A percentile compares a stretch with the other conserved stretches of the same genome.
Evolutionary conservation across 805 yeast genomes (phyloP).

Genomic region (Isabelozyma pseudorhagii): DNA sequence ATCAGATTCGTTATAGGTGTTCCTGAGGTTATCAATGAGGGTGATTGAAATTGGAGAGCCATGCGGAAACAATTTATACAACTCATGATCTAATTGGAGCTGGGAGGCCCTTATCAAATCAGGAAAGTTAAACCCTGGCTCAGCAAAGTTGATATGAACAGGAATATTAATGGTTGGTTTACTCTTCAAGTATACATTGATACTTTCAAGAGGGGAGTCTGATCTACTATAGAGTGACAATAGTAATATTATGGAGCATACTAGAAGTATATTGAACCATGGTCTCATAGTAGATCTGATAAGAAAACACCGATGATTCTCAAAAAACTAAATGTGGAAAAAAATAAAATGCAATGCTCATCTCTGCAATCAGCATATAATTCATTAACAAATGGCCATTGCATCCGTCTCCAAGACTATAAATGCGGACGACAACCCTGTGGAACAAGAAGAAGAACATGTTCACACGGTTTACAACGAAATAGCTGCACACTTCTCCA

Average conservation of each 20-base stretch:
- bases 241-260: background rate
- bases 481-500: slow-evolving; percentile 90
- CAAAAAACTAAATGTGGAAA: background rate
- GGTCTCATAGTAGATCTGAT: background rate
- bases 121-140: slow-evolving; percentile 54
- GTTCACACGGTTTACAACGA: slow-evolving; percentile 94
- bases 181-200: slow-evolving; percentile 1
- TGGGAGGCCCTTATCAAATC: slow-evolving; percentile 57
- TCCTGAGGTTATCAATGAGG: background rate
- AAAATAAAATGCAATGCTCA: background rate
- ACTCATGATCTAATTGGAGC: slow-evolving; percentile 25
- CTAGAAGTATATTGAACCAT: background rate
- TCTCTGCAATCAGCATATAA: background rate
- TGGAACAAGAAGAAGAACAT: slow-evolving; percentile 62
- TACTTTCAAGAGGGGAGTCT: background rate
- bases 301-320: background rate
- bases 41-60: background rate
- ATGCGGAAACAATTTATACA: background rate
- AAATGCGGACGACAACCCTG: slow-evolving; percentile 39
- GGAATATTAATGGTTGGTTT: slow-evolving; percentile 13
- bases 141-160: slow-evolving; percentile 24
- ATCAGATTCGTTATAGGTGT: background rate
- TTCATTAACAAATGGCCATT: slow-evolving; percentile 20
- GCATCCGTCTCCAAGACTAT: slow-evolving; percentile 23
- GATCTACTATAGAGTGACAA: background rate